phyloP scores from a whole-genome alignment of 306 rosid species.

The Malus fusca region DNA sequence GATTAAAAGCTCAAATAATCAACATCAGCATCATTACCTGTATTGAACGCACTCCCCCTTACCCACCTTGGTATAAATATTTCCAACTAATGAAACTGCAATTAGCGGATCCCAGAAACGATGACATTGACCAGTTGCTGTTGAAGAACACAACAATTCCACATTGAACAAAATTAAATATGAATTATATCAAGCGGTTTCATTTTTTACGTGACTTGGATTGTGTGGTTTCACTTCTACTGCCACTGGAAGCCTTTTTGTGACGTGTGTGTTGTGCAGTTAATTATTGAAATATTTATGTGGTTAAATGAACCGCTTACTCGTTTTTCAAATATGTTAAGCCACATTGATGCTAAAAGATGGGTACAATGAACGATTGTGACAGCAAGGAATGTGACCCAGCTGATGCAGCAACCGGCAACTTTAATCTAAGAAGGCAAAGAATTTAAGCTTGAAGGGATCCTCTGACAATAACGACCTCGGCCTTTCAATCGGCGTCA shows the following conservation, averaged over 20 bases:
- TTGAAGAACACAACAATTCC: background rate
- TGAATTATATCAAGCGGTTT: background rate
- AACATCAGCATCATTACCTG: background rate
- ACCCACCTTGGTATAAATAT: background rate
- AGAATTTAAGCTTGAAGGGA: background rate
- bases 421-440: background rate
- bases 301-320: background rate
- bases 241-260: too few relatives aligned
- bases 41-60: background rate
- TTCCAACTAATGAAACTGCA: background rate
- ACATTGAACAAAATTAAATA: background rate
- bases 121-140: background rate
- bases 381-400: background rate
- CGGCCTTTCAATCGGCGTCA: background rate
- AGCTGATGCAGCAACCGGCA: background rate
- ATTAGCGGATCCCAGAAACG: background rate
- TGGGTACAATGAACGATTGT: background rate
- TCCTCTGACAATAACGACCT: background rate
- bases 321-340: too few relatives aligned
- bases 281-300: background rate
- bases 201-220: too few relatives aligned
- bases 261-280: background rate
- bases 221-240: too few relatives aligned
- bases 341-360: background rate
- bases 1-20: background rate